Conservation (phyloP, 345 rosid species). For the Dimocarpus longan region DNA sequence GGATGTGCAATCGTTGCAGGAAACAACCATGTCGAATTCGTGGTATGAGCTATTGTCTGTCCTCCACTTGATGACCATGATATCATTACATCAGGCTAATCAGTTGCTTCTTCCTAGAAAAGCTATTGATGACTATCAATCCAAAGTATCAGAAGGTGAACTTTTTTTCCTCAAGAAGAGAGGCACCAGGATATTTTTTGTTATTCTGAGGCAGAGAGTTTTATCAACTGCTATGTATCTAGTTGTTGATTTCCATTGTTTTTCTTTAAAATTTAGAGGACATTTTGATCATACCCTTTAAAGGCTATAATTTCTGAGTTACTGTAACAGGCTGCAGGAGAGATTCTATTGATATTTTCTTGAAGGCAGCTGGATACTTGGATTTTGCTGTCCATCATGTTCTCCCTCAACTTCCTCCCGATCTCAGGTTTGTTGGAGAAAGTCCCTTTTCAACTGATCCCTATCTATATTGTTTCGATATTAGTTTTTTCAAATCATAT, state of each 20-base stretch:
- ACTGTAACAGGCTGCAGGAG: constrained; percentile 51
- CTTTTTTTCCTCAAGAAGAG: neutral
- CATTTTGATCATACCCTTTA: neutral
- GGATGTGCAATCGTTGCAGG: constrained; percentile 38
- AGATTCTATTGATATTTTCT: constrained; percentile 58
- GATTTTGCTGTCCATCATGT: constrained; percentile 65
- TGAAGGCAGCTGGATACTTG: constrained; percentile 74
- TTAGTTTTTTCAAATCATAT: neutral
- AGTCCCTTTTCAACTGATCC: neutral
- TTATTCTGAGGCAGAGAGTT: neutral
- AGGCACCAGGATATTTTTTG: too few relatives aligned
- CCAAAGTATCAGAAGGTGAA: constrained; percentile 65
- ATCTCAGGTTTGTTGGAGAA: constrained; percentile 42
- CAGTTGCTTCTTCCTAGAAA: constrained; percentile 59
- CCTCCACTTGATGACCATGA: constrained; percentile 71
- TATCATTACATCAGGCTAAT: constrained; percentile 61
- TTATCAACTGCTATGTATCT: too few relatives aligned
- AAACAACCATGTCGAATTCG: constrained; percentile 59
- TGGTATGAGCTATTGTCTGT: constrained; percentile 76
- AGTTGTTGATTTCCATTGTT: too few relatives aligned
- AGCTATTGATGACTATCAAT: constrained; percentile 42
- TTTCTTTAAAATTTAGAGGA: neutral
- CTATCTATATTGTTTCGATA: neutral
- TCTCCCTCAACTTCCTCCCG: constrained; percentile 57
- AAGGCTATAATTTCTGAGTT: constrained; percentile 11